Percentiles rank a stretch among this genome's conserved stretches.
These are phyloP conservation scores for Thuja plicata DNA, from an alignment of 83 land plant genomes.

Conservation along the genomic window DNA sequence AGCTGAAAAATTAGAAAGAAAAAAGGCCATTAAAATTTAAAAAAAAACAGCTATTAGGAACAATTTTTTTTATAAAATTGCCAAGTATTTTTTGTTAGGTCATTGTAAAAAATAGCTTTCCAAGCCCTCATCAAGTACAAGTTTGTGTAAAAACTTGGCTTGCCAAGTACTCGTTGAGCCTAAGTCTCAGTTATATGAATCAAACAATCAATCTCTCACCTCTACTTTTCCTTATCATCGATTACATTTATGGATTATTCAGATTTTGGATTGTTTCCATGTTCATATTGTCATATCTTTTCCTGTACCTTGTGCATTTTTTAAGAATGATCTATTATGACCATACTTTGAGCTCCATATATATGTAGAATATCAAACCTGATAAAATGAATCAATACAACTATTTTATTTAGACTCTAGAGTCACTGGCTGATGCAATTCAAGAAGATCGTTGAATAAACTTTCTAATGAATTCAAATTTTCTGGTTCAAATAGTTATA, in stretches of 20 bases:
- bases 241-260: neutral
- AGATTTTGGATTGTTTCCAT: neutral
- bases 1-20: no score
- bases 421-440: neutral
- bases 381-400: neutral
- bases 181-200: neutral
- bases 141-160: neutral
- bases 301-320: neutral
- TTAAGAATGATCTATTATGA: no score
- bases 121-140: neutral
- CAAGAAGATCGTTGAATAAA: neutral
- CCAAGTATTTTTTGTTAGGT: no score
- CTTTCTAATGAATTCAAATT: neutral
- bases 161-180: neutral
- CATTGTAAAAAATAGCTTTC: no score
- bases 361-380: no score
- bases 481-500: neutral
- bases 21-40: no score
- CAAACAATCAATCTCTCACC: neutral
- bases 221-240: neutral
- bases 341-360: no score
- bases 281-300: neutral
- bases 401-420: no score
- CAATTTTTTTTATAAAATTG: no score
- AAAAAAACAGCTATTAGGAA: no score